Percentiles rank a stretch among this genome's conserved stretches.
Conservation (phyloP, 2,329 filamentous ascomycete genomes). For the Trichoderma citrinoviride region DNA sequence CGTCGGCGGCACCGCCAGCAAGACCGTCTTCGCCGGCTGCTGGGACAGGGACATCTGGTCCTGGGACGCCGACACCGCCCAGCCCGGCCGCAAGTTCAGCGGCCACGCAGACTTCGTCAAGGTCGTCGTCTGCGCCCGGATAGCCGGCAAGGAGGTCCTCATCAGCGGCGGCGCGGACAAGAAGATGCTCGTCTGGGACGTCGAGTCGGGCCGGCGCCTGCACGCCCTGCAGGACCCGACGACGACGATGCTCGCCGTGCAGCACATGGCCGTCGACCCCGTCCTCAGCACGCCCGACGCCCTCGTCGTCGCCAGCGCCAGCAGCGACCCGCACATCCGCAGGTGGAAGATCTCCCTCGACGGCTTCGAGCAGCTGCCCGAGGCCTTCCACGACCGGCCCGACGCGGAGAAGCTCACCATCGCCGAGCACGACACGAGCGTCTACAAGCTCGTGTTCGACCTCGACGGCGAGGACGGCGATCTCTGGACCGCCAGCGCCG, state of each 20-base stretch:
- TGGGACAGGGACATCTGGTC: conserved; percentile 95
- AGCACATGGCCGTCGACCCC: conserved; percentile 75
- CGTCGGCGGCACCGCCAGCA: conserved; percentile 54
- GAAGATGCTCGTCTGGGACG: conserved; percentile 82
- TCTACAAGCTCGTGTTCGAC: conserved; percentile 79
- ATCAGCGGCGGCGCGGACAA: conserved; percentile 76
- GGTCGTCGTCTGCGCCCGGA: conserved; percentile 60
- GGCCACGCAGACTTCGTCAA: conserved; percentile 94
- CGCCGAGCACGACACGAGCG: conserved; percentile 82
- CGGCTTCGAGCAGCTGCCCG: conserved; percentile 53
- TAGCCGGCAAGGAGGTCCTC: conserved; percentile 62
- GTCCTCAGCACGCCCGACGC: conserved; percentile 49
- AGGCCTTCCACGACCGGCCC: conserved; percentile 42
- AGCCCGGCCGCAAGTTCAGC: conserved; percentile 57
- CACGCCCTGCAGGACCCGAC: conserved; percentile 75
- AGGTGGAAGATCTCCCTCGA: conserved; percentile 65
- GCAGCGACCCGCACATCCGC: conserved; percentile 76
- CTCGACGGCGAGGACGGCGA: conserved; percentile 60
- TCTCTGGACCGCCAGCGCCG: conserved; percentile 89
- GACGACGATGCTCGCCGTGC: conserved; percentile 70
- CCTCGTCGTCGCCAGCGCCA: conserved; percentile 70
- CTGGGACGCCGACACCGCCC: conserved; percentile 64
- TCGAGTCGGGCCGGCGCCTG: conserved; percentile 63
- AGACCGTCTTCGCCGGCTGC: conserved; percentile 76
- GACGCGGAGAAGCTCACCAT: conserved; percentile 53